Conservation (phyloP, 2,329 filamentous ascomycete genomes). For the Simplicillium aogashimaense region DNA sequence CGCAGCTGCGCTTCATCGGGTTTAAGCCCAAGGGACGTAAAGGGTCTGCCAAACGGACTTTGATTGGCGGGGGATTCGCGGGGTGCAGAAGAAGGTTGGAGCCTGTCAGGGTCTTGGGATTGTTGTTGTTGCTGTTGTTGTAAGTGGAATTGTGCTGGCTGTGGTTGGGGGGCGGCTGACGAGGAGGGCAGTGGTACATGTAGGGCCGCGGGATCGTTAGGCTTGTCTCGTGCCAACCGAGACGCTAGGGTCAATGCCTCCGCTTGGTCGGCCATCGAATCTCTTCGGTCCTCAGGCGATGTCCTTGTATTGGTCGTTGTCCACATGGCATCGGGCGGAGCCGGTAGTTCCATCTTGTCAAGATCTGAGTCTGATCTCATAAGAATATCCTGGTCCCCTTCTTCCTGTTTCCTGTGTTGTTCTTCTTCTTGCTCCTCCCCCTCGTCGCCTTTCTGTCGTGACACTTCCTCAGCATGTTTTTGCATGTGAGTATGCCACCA, state of each 20-base stretch:
- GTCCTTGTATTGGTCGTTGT: constrained; percentile 23
- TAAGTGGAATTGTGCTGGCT: background rate
- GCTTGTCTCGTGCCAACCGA: constrained; percentile 7
- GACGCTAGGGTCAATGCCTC: constrained; percentile 15
- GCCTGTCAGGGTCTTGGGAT: background rate
- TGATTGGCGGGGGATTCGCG: constrained; percentile 27
- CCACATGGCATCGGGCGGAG: constrained; percentile 31
- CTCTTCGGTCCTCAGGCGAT: constrained; percentile 13
- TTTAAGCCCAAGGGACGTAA: constrained; percentile 26
- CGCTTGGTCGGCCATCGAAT: constrained; percentile 14
- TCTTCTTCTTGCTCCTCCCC: constrained; percentile 5
- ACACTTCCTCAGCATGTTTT: constrained; percentile 58
- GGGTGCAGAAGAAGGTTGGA: constrained; percentile 12
- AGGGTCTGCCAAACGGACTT: constrained; percentile 31
- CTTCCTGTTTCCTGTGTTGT: background rate
- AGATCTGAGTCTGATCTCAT: constrained; percentile 30
- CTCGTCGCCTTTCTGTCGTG: constrained; percentile 21
- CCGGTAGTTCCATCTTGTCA: constrained; percentile 29
- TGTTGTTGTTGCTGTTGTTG: background rate
- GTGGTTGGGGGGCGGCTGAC: background rate
- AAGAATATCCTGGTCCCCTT: constrained; percentile 13
- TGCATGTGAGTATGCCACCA: constrained; percentile 80
- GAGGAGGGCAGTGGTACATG: background rate
- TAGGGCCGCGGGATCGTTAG: background rate
- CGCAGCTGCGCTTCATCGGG: constrained; percentile 29